Evolutionary conservation across 306 rosid genomes (phyloP).

Genomic region (Notholithocarpus densiflorus): DNA sequence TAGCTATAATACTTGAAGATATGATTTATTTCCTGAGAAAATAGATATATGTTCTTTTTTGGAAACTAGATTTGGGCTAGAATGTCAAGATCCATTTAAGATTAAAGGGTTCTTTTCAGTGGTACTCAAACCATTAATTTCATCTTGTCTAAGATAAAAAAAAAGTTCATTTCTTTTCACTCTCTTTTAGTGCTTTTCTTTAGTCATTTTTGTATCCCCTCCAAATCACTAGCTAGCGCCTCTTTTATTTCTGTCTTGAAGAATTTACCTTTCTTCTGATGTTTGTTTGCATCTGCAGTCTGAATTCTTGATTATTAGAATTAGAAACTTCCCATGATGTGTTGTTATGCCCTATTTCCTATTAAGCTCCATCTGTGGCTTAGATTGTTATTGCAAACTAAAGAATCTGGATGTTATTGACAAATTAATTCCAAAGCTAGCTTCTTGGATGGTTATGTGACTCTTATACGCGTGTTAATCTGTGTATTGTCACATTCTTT

Average conservation of each 20-base stretch:
- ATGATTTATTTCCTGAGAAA: not conserved
- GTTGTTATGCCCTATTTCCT: not conserved
- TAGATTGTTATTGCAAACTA: not conserved
- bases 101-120: too few species aligned
- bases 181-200: not conserved
- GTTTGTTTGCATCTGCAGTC: not conserved
- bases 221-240: not conserved
- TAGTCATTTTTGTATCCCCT: not conserved
- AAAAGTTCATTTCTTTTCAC: not conserved
- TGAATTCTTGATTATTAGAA: not conserved
- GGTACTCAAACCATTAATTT: not conserved
- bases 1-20: not conserved
- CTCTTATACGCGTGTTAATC: not conserved
- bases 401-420: not conserved
- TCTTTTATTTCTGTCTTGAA: not conserved
- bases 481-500: not conserved
- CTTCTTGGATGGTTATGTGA: not conserved
- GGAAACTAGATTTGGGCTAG: not conserved
- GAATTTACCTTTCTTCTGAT: not conserved
- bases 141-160: not conserved
- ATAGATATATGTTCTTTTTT: not conserved
- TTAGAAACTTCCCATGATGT: not conserved
- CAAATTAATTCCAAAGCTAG: too few species aligned
- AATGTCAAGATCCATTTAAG: not conserved
- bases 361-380: not conserved